Base-by-base conservation (phyloP, 2,329 filamentous ascomycete genomes). In the Leptographium wingfieldii region DNA sequence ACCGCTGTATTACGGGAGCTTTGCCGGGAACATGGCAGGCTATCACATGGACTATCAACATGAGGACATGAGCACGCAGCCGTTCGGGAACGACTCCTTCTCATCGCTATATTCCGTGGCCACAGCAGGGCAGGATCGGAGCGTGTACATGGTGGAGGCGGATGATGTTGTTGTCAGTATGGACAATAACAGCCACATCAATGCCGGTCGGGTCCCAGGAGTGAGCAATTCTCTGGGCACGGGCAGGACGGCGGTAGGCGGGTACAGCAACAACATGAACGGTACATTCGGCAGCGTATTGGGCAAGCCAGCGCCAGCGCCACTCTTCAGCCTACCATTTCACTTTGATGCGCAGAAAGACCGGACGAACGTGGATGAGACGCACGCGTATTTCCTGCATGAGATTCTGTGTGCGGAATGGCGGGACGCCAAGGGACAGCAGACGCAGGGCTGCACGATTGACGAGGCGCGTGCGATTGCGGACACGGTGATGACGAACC, bases 401-500 rank as follows among this genome's bases (percentile, higher is more conserved):
- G 74, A 77, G 48, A 71, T 82, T 16, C 69, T 80, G 3, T 72
- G 73, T 2, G 78, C 76, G 7, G 68, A 75, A 2, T 86, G 82
- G 82, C 72, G 72, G 48, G 79, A 83, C 63, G 68, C 70, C 2
- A 64, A 74, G 6, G 79, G 79, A 35, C 71, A 74, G 7, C 70
- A 68, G 0, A 73, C 74, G 2, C 70, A 74, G 12, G 65, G 72
- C 0, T 78, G 77, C 52, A 71, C 71, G 33, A 71, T 82, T 52
- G 77, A 80, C 6, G 82, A 85, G 66, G 78, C 78, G 1, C 69
- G 73, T 12, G 80, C 78, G 35, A 73, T 86, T n/a, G 74, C 77
- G 56, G 75, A 79, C 60, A 72, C 76, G 52, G 74, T 79, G n/a
- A 72, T 84, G 29, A 76, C 79, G 59, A 77, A 77, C 58, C 74